phyloP scores from a whole-genome alignment of 768 basidiomycete genomes.

The Auriscalpium orientale region DNA sequence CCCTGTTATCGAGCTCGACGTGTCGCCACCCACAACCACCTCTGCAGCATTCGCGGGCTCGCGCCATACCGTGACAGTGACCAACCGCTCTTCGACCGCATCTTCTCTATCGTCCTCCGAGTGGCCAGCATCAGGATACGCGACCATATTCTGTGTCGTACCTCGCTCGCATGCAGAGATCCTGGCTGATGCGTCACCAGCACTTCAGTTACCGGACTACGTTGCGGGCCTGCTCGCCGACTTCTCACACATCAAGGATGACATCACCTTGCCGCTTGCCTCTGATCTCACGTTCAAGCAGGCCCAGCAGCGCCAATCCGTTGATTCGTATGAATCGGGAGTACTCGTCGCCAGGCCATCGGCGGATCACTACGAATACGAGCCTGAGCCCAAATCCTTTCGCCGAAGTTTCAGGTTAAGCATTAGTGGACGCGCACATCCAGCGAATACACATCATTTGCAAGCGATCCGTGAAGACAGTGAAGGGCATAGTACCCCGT shows the following conservation, averaged over 20 bases:
- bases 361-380: neutral
- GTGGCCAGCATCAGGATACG: neutral
- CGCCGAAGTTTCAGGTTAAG: neutral
- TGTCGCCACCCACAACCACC: too few relatives aligned
- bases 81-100: neutral
- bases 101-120: neutral
- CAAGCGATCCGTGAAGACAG: neutral
- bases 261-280: neutral
- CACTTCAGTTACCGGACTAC: neutral
- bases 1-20: too few relatives aligned
- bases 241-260: neutral
- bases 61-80: neutral
- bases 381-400: neutral
- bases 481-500: neutral
- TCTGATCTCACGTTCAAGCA: neutral
- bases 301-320: neutral
- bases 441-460: neutral
- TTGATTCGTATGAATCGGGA: neutral
- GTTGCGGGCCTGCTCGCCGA: neutral
- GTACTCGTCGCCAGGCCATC: neutral
- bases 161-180: neutral
- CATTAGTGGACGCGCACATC: neutral
- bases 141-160: neutral
- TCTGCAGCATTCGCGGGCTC: neutral
- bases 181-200: neutral